Evolutionary conservation across 768 basidiomycete species (phyloP), one percentile per base, ranked within the genome.

Genomic region (Suillus paluster): DNA sequence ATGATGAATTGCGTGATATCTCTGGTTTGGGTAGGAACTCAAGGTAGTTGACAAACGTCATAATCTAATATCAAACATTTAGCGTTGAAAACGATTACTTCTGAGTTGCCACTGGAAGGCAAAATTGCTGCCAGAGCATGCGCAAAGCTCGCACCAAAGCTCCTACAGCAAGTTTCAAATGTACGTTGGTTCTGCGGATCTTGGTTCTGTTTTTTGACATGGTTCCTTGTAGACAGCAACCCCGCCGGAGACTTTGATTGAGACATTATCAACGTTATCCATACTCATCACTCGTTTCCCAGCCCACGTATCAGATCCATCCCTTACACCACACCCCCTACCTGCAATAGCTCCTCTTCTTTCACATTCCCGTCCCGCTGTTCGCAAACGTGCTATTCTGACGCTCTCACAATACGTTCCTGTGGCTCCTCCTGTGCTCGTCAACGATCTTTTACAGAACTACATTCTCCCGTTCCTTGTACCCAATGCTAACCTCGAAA

Each of bases 81-180:
- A 96, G 97, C 95, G 5, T 80, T 99, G 61, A 99, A 98, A 79
- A 97, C 95, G 4, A 95, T 99, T 67, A 95, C 95, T 5, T 84
- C 90, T 19, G 95, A 98, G 75, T 81, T 99, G 55, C 92, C 93
- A 10, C 84, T 86, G 6, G 91, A 92, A 65, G 89, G 91, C 57
- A 89, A 87, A 69, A 87, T 96, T 60, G 90, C 91, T 1, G 81
- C 81, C 2, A 88, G 88, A 45, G 91, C 91, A 38, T 94, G 94
- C 68, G 86, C 87, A 48, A 95, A 91, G 77, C 80, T 98, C 54
- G 88, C 91, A 2, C 91, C 94, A 9, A 92, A 91, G 72, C 80
- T 97, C 8, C 83, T 98, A 12, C 82, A 77, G 2, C 94, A 96
- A 68, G 82, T 97, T 19, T 80, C 87, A 54, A 91, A 86, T 69